Conservation (phyloP, 192 early-diverging fungal genomes). For the Jimgerdemannia flammicorona region DNA sequence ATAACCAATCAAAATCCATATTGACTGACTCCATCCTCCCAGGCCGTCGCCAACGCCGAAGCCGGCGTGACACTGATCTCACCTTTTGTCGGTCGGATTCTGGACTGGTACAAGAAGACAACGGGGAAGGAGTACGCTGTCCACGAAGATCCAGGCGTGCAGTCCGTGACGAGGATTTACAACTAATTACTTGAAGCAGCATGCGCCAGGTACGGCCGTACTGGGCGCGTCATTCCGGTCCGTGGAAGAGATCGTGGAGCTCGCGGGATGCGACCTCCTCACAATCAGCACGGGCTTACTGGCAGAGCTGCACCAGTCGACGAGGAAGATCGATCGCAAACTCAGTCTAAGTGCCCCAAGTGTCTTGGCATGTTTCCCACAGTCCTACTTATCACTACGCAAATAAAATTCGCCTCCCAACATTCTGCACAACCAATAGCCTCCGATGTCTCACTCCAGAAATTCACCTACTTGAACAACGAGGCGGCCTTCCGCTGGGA, state of each 20-base stretch:
- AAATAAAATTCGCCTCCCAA: no score
- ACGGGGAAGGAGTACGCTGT: constrained; percentile 83
- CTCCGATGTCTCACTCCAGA: constrained; percentile 31
- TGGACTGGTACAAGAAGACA: constrained; percentile 96
- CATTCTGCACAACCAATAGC: constrained; percentile 10
- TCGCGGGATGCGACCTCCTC: constrained; percentile 95
- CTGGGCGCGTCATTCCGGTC: constrained; percentile 99
- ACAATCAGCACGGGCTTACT: constrained; percentile 94
- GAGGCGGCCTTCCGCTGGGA: constrained; percentile 95
- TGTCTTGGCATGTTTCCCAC: no score
- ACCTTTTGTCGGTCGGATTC: constrained; percentile 98
- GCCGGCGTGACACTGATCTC: constrained; percentile 96
- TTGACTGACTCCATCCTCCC: not conserved
- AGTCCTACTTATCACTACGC: not conserved
- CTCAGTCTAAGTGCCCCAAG: no score
- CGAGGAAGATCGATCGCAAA: constrained; percentile 66
- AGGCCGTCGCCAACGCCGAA: constrained; percentile 98
- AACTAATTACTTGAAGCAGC: constrained; percentile 99
- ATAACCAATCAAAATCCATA: not conserved
- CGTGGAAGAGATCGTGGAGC: constrained; percentile 93
- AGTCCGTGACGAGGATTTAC: constrained; percentile 77
- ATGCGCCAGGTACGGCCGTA: constrained; percentile 96
- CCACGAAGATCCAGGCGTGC: no score
- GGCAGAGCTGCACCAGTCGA: constrained; percentile 64
- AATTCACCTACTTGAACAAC: constrained; percentile 68